Evolutionary conservation across 176 grass and related monocot genomes (phyloP), one percentile per base, ranked within the genome.

Genomic region (Cenchrus fungigraminus): DNA sequence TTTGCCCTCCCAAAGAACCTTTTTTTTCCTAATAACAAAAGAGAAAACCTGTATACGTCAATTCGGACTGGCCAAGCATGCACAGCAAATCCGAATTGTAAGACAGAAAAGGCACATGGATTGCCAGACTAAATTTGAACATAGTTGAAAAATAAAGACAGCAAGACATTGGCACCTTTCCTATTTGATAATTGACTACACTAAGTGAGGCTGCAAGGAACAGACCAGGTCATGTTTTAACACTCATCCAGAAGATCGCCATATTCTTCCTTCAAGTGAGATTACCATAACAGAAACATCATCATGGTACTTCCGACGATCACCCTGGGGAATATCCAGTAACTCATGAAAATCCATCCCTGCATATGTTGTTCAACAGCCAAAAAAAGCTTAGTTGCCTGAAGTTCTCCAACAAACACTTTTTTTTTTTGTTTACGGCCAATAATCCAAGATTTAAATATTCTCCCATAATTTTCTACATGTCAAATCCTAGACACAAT

Each of bases 261-360:
- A 95, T 62, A 95, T 95, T 71, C 92, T 68, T 57, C 92, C 92
- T 89, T 95, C 92, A 40, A 95, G 90, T 25, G 92, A 95, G 85
- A 95, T 85, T 60, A 95, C 85, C 90, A 95, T 95, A 75, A 95
- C 81, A 83, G 92, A 95, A 84, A 95, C 92, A 81, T 95, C 92
- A 68, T 95, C 92, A 72, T 95, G 92, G 84, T 95, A 95, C 73
- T 92, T 90, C 45, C 92, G 81, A 11, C 92, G 87, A 74, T 95
- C 92, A 60, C 92, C 92, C 50, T 95, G 92, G 53, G 92, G 92
- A 25, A 95, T 95, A 84, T 95, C 92, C 29, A 95, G 73, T 86
- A 95, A 86, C 76, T 95, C 92, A 61, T 95, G 92, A 79, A 95
- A 92, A 82, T 95, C 85, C 92, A 95, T 95, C 72, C 92, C 92